Conservation (phyloP, 2,329 filamentous ascomycete genomes). For the Didymella glomerata region DNA sequence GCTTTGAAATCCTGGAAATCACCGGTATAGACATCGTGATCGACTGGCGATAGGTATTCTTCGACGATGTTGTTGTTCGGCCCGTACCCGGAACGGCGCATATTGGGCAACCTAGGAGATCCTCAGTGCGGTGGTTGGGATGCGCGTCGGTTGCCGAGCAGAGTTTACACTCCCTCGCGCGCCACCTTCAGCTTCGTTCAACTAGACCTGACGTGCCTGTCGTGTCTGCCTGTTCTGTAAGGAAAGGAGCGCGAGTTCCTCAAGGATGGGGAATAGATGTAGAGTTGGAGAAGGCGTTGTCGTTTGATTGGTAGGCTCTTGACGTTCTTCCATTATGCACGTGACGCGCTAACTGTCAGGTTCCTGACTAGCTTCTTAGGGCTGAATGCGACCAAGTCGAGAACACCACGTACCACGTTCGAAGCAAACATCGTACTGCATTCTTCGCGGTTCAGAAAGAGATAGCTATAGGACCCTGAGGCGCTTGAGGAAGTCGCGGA, state of each 20-base stretch:
- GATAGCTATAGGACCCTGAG: neutral
- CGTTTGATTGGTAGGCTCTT: slow-evolving; percentile 36
- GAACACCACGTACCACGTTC: slow-evolving; percentile 10
- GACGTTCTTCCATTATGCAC: slow-evolving; percentile 37
- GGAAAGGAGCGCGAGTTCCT: neutral
- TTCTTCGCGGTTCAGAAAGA: neutral
- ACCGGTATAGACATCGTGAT: slow-evolving; percentile 33
- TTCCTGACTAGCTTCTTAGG: slow-evolving; percentile 16
- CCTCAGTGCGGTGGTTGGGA: neutral
- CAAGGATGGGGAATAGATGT: slow-evolving; percentile 9
- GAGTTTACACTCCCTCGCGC: slow-evolving; percentile 11
- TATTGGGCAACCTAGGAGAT: slow-evolving; percentile 13
- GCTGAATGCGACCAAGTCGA: slow-evolving; percentile 9
- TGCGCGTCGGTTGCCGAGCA: slow-evolving; percentile 12
- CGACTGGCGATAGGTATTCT: slow-evolving; percentile 43
- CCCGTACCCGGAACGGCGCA: slow-evolving; percentile 34
- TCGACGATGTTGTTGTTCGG: slow-evolving; percentile 47
- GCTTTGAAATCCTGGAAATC: slow-evolving; percentile 45
- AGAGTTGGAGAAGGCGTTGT: slow-evolving; percentile 10
- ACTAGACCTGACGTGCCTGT: neutral
- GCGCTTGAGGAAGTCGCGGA: no score
- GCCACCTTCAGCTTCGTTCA: slow-evolving; percentile 13
- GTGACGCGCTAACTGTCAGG: slow-evolving; percentile 25
- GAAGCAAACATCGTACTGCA: neutral
- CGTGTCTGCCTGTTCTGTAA: neutral